Conservation (phyloP, 305 asterid species). For the Striga hermonthica region DNA sequence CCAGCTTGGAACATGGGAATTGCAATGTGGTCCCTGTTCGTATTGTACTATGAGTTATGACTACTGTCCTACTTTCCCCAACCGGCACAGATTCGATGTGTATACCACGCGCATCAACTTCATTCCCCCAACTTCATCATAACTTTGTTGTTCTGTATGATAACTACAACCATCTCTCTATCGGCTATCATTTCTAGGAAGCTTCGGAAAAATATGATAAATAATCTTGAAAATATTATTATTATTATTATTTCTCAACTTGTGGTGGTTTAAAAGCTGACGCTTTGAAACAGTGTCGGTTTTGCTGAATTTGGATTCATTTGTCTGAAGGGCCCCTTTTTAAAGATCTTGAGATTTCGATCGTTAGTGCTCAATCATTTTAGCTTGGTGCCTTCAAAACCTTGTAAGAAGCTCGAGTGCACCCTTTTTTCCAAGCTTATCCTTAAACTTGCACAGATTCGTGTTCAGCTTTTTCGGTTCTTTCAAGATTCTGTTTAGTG, state of each 20-base stretch:
- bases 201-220: slow-evolving; percentile 20
- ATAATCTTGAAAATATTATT: neutral
- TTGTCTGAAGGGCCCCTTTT: slow-evolving; percentile 32
- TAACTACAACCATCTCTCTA: slow-evolving; percentile 1
- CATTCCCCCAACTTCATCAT: slow-evolving; percentile 1
- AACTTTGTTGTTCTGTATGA: no score
- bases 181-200: slow-evolving; percentile 28
- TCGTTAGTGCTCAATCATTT: slow-evolving; percentile 1
- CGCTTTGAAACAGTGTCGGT: neutral
- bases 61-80: slow-evolving; percentile 1
- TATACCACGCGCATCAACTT: slow-evolving; percentile 21
- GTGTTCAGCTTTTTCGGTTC: slow-evolving; percentile 18
- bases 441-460: slow-evolving; percentile 15
- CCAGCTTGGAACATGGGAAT: slow-evolving; percentile 4
- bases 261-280: neutral
- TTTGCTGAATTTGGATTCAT: slow-evolving; percentile 11
- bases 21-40: slow-evolving; percentile 8
- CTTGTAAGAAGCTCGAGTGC: slow-evolving; percentile 21
- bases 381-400: slow-evolving; percentile 5
- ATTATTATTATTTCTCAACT: neutral
- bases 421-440: slow-evolving; percentile 27
- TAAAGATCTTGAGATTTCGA: neutral
- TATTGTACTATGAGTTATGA: neutral
- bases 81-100: neutral
- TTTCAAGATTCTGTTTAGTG: slow-evolving; percentile 5